Evolutionary conservation across 2,329 filamentous ascomycete species (phyloP), one percentile per base, ranked within the genome.

Genomic region (Penicillium sp.): DNA sequence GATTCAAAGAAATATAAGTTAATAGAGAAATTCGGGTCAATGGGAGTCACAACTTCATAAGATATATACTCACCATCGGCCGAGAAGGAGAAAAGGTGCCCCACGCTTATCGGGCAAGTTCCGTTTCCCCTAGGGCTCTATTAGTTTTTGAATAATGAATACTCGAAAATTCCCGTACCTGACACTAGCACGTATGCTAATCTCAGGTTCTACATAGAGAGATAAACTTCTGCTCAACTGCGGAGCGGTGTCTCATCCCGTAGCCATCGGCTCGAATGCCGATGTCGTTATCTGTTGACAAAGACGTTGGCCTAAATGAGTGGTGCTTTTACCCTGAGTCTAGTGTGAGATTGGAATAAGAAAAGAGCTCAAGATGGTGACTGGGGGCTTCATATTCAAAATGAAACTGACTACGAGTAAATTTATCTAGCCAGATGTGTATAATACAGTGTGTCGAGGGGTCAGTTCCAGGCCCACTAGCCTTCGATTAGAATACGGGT

Each of bases 401-500:
- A 17, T 30, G 40, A 22, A 30, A 16, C n/a, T 17, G 14, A 6
- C n/a, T 35, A 30, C 6, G 19, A 41, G n/a, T 37, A 33, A 11
- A 35, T 43, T 16, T 12, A 1, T 4, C 2, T 31, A 25, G 5
- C 4, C 14, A 25, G 16, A 19, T n/a, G 35, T 35, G 19, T 37
- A 53, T 12, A 36, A 22, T 44, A 37, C 31, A 51, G n/a, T 22
- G 30, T 17, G 14, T n/a, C 17, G 37, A 46, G 30, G 9, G 36
- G 22, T 10, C 19, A 40, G n/a, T 14, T 31, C 35, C 28, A 41
- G n/a, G 28, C 42, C 5, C 9, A n/a, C 22, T 50, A 49, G 26
- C 72, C 79, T 63, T 84, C 82, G 37, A 80, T 75, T 61, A 88
- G 73, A 30, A 86, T 78, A 62, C 82, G 82, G 28, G 86, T 88